Base-by-base conservation (phyloP, 345 rosid genomes). In the Punica granatum region DNA sequence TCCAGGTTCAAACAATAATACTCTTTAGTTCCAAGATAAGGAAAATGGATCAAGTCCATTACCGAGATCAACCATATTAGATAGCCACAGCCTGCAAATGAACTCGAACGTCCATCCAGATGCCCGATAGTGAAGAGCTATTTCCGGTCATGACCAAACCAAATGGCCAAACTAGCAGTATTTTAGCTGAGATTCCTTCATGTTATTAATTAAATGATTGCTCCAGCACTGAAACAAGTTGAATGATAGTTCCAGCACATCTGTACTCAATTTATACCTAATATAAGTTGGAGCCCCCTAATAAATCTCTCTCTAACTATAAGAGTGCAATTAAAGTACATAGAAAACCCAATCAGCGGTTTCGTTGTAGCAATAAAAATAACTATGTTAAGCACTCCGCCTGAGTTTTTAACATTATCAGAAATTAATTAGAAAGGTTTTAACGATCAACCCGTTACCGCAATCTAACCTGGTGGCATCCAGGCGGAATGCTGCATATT, bases 391-490 rank as follows among this genome's bases (percentile, higher is more conserved):
- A 37, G 5, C 6, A 37, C 41, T 4, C n/a, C n/a, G n/a, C n/a
- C n/a, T n/a, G n/a, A n/a, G n/a, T n/a, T n/a, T n/a, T n/a, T n/a
- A n/a, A n/a, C n/a, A n/a, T n/a, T n/a, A 51, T n/a, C 58, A 39
- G 66, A 48, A 63, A 39, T 63, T 63, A 42, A 25, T 63, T 37
- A 16, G 21, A 62, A 46, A 39, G 34, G 42, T 16, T 10, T 32
- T 5, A 23, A 13, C 32, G n/a, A 26, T 37, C 66, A 63, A 39
- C 26, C 23, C 46, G 65, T 19, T 26, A 25, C 26, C 6, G 44
- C 10, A 58, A 48, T 69, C 84, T 34, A 60, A 88, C 94, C 94
- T 86, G 86, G 76, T 88, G 89, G 72, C 69, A 76, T 61, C 94
- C 94, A 1, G 85, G 87, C 7, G 86, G 68, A 71, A 88, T 66